Base-by-base conservation (phyloP, 768 basidiomycete species). In the Leccinum disarticulatum region DNA sequence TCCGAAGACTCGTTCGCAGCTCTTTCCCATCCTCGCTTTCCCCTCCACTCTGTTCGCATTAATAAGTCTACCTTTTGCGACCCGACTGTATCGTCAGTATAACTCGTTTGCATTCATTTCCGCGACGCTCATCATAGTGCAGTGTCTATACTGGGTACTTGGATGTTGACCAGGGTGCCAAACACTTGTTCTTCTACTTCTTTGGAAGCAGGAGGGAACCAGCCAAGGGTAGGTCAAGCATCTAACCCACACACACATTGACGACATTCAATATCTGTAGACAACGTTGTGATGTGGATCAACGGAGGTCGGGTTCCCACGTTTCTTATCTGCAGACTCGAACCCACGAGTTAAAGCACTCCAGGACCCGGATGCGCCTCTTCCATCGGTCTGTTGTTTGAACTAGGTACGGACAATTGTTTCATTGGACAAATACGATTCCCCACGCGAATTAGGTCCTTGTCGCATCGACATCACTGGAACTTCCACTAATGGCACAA, bases 261-360 rank as follows among this genome's bases (percentile, higher is more conserved):
- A 36, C 13, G 11, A 60, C 46, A 13, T 22, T 38, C 27, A 50
- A 15, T 4, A 1, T 11, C 50, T 49, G 8, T 48, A 78, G 87
- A 87, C 66, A 84, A 87, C 71, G 81, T 86, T 28, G 78, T 87
- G 74, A 84, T 88, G 83, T 87, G 86, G 85, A 86, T 86, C 48
- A 87, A 87, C 54, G 86, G 85, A 72, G 86, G 73, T 73, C 73
- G 74, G 31, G 76, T 75, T 25, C 30, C 5, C n/a, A 11, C 47
- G 17, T n/a, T 27, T 61, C 53, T 56, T 10, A 41, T 25, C 33
- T 59, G 49, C 15, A 50, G 52, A 47, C 41, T 31, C 43, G 46
- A 49, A 31, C 54, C 57, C 38, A 56, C 15, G n/a, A 9, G 1
- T 36, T 17, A 31, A 17, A 15, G 17, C 36, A 33, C 28, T 27